These are phyloP conservation scores for Marsdenia floribunda DNA, from an alignment of 257 asterid species.

Conservation along the genomic window DNA sequence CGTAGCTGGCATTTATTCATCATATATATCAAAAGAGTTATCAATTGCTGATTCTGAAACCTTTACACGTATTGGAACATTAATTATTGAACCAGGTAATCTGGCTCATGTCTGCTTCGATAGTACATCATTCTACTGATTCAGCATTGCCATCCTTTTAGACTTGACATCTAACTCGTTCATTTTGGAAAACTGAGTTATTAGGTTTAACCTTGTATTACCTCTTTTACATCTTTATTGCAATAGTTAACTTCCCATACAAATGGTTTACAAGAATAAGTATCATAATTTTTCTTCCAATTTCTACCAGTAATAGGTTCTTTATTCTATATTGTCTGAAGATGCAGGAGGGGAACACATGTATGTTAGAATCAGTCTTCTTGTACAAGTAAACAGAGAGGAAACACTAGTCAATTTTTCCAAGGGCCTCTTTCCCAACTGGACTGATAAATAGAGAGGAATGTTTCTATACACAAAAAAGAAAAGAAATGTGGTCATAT, in stretches of 20 bases:
- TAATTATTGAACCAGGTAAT: conserved; percentile 92
- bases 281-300: not conserved
- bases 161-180: not conserved
- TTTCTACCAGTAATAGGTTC: not conserved
- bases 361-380: not conserved
- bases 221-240: not conserved
- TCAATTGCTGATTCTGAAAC: conserved; percentile 34
- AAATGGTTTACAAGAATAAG: not conserved
- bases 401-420: not conserved
- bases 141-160: not conserved
- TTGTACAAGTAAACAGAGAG: not conserved
- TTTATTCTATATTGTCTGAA: not conserved
- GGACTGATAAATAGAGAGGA: not conserved
- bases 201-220: not conserved
- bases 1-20: conserved; percentile 51
- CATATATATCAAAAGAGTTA: conserved; percentile 47
- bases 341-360: not conserved
- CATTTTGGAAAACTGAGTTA: not conserved
- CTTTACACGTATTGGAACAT: conserved; percentile 55
- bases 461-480: too few relatives aligned
- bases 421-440: not conserved
- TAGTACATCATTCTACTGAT: not conserved
- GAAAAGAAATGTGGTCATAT: too few relatives aligned
- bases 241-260: not conserved
- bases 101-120: conserved; percentile 6